Base-by-base conservation (phyloP, 805 yeast species). In the Scheffersomyces stipitis region DNA sequence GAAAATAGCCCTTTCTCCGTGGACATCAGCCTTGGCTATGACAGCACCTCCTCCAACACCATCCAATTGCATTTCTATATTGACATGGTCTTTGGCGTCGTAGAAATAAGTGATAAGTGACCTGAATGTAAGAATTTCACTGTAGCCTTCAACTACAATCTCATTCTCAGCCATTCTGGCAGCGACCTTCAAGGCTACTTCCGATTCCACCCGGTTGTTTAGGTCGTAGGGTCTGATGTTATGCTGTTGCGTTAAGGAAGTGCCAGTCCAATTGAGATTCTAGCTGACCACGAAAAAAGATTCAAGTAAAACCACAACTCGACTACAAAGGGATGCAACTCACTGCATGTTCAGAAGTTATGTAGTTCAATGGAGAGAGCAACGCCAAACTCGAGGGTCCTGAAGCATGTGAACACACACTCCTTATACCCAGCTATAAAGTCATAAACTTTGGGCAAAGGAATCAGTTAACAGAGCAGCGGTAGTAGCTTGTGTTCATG, bases 21-120 rank as follows among this genome's bases (percentile, higher is more conserved):
- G 99, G 36, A 93, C 99, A 49, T 90, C 97, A 8, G 97, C 96
- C 58, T 91, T 88, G 20, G 93, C 99, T 65, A 93, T 61, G 22
- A 95, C 81, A 29, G 97, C 95, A 15, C 97, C 96, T 45, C 97
- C 98, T 36, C 99, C 99, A 40, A 93, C 98, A 59, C 99, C 99
- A 60, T 93, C 98, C 41, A 93, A 73, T 31, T 77, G 78, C 86
- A 93, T 83, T 56, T 83, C 91, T 3, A 80, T 75, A 46, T 74
- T 70, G 9, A 55, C 41, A 38, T 81, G 81, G 18, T 85, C 93
- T 5, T 71, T 66, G 4, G 80, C 64, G 52, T 84, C 85, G 62
- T 84, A 86, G 58, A 80, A 78, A 54, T 83, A 81, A 1, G 96
- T 98, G 98, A 93, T 93, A 50, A 93, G 71, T n/a, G 95, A 84